Base-by-base conservation (phyloP, 768 basidiomycete genomes). In the Kockovaella imperatae region DNA sequence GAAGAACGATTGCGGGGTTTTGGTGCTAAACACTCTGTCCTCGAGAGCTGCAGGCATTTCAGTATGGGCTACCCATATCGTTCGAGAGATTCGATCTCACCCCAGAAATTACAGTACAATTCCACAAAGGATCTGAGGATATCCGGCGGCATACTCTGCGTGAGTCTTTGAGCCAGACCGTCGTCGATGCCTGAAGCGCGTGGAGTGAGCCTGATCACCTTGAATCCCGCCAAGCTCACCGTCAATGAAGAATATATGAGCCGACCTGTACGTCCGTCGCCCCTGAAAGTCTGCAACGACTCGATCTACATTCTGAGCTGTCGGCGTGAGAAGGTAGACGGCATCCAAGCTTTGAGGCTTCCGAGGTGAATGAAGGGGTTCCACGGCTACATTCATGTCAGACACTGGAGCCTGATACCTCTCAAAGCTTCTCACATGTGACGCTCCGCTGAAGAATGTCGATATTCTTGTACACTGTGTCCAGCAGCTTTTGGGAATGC, bases 391-490 rank as follows among this genome's bases (percentile, higher is more conserved):
- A 29, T 11, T 24, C 11, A 14, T 18, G 46, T 23, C 32, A 31
- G 34, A 17, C 36, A n/a, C 20, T 13, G 21, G 24, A 6, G 25
- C 13, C 21, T 23, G 10, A 42, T 38, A 38, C 40, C 5, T n/a
- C n/a, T n/a, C n/a, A 6, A 18, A 31, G 2, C 30, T 43, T 77
- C 88, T 68, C 74, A 95, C 93, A 79, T 38, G 90, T 95, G 35
- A 97, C 88, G 76, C 91, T 91, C 77, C 95, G 88, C 70, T 89
- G 83, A 47, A 97, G 72, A 47, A 97, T 86, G 69, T 99, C 93
- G 60, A 86, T 89, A 67, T 87, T 83, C 73, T 88, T 89, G 59
- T 96, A 77, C 3, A 91, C 87, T 7, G 84, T 80, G 52, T 82
- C 79, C 38, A 99, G 72, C 45, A 97, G 74, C 67, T 78, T 81